These are phyloP conservation scores for Diaporthe ilicicola DNA, from an alignment of 2,329 filamentous ascomycete species.

Conservation along the genomic window DNA sequence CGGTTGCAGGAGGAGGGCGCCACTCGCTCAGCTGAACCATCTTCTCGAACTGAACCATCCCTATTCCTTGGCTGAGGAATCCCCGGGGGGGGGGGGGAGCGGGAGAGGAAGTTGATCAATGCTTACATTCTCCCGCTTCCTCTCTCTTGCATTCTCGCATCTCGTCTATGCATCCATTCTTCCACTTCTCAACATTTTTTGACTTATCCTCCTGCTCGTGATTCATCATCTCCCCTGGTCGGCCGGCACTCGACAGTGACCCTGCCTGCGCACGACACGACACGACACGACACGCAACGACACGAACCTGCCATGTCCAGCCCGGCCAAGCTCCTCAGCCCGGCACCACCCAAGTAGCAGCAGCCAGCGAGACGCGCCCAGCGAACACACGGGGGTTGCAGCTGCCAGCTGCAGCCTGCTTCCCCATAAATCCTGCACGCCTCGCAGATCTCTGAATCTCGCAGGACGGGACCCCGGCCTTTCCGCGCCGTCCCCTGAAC, in stretches of 20 bases:
- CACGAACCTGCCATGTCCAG: conserved; percentile 1
- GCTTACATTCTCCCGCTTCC: background rate
- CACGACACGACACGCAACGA: background rate
- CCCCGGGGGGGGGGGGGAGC: too few relatives aligned
- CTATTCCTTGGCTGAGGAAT: conserved; percentile 25
- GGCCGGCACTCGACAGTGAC: background rate
- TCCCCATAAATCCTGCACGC: conserved; percentile 27
- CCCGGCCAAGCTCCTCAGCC: conserved; percentile 9
- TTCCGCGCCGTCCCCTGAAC: conserved; percentile 25
- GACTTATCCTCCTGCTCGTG: background rate
- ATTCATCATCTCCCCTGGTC: background rate
- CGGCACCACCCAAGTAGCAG: conserved; percentile 15
- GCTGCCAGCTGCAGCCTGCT: conserved; percentile 16
- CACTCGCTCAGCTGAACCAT: conserved; percentile 14
- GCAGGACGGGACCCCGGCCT: conserved; percentile 23
- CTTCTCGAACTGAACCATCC: conserved; percentile 13
- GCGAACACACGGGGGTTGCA: conserved; percentile 9
- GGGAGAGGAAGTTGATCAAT: conserved; percentile 14
- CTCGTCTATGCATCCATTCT: background rate
- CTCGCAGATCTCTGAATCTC: conserved; percentile 26
- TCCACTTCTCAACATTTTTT: background rate
- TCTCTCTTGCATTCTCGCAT: background rate
- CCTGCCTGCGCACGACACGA: background rate
- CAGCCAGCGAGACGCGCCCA: conserved; percentile 1
- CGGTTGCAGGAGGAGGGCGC: conserved; percentile 15